A percentile compares a stretch with the other conserved stretches of the same genome.
phyloP scores from a whole-genome alignment of 257 asterid genomes.

The Osmanthus fragrans region DNA sequence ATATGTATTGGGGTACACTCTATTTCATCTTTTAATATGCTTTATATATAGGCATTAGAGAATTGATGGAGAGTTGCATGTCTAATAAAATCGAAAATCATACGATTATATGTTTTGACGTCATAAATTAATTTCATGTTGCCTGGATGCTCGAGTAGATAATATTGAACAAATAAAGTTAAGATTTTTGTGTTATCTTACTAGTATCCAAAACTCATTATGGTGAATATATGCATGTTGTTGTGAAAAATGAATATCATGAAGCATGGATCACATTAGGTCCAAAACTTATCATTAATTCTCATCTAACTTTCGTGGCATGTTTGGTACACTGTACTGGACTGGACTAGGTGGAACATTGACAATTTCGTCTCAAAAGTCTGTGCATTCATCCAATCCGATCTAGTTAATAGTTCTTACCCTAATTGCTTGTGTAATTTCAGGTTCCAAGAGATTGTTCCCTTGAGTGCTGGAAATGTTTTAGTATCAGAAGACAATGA shows the following conservation, averaged over 20 bases:
- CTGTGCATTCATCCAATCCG: too few relatives aligned
- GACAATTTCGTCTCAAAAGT: not conserved
- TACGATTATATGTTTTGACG: too few relatives aligned
- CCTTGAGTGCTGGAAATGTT: conserved; percentile 87
- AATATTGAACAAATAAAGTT: too few relatives aligned
- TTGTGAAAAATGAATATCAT: too few relatives aligned
- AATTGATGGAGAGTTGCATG: not conserved
- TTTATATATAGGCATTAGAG: not conserved
- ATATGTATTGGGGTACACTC: conserved; percentile 83
- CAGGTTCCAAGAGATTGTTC: conserved; percentile 98
- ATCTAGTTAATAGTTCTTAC: not conserved
- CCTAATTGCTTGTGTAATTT: conserved; percentile 7
- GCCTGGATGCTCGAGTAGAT: too few relatives aligned
- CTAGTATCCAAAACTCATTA: not conserved
- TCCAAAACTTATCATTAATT: not conserved
- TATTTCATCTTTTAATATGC: not conserved
- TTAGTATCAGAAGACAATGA: conserved; percentile 83
- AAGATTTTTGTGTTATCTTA: too few relatives aligned
- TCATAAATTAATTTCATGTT: too few relatives aligned
- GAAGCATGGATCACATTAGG: not conserved
- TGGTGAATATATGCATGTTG: too few relatives aligned
- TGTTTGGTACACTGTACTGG: not conserved
- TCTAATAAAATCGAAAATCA: not conserved
- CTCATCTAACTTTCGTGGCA: not conserved
- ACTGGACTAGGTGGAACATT: too few relatives aligned